phyloP scores from a whole-genome alignment of 306 rosid species.

The Ziziphus jujuba region DNA sequence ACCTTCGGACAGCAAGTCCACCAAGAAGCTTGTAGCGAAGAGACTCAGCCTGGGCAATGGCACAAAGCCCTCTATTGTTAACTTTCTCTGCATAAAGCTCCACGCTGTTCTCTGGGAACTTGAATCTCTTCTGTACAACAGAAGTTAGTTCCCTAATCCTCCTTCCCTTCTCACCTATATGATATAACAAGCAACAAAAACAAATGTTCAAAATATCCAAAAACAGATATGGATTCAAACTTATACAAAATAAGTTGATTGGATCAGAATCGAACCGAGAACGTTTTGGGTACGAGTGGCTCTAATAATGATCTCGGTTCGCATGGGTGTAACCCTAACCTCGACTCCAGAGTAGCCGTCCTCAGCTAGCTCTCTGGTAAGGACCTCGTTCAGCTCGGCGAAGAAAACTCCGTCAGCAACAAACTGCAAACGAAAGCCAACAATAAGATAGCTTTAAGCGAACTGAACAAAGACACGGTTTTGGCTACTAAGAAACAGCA shows the following conservation, averaged over 20 bases:
- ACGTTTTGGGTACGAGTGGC: conserved; percentile 62
- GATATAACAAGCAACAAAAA: neutral
- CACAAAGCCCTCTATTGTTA: conserved; percentile 65
- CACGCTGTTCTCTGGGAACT: conserved; percentile 70
- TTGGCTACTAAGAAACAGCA: neutral
- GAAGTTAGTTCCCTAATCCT: conserved; percentile 74
- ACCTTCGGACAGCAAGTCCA: conserved; percentile 75
- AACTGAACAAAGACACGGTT: neutral
- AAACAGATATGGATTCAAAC: neutral
- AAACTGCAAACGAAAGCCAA: conserved; percentile 37
- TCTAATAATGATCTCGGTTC: conserved; percentile 66
- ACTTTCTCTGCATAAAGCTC: conserved; percentile 88
- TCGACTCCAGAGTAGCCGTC: conserved; percentile 82
- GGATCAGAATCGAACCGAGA: conserved; percentile 31
- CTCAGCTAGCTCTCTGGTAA: conserved; percentile 74
- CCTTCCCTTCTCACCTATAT: conserved; percentile 67
- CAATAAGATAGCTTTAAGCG: neutral
- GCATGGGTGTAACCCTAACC: conserved; percentile 78
- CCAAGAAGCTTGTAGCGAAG: conserved; percentile 78
- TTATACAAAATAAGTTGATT: no score
- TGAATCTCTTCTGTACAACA: conserved; percentile 70
- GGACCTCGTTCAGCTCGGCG: conserved; percentile 73
- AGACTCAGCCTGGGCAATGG: conserved; percentile 71
- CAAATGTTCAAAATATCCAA: neutral
- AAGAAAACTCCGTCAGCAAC: conserved; percentile 77